These are phyloP conservation scores for Yarrowia keelungensis DNA, from an alignment of 805 yeast species.

Conservation along the genomic window DNA sequence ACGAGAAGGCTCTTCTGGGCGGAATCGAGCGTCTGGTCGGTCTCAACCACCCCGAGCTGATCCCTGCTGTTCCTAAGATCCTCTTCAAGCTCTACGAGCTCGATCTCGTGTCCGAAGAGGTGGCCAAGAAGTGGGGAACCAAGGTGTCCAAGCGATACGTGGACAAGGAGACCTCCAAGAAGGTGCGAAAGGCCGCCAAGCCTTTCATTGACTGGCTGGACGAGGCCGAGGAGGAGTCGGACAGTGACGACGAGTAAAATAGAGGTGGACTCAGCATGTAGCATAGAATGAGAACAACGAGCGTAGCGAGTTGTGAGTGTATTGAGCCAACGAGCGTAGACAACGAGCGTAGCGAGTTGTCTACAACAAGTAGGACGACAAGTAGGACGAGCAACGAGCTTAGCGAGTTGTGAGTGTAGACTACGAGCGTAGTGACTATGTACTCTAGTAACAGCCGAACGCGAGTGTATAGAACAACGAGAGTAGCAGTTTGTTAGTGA, in stretches of 20 bases:
- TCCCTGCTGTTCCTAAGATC: constrained; percentile 79
- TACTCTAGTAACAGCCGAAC: too few species aligned
- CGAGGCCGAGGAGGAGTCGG: constrained; percentile 84
- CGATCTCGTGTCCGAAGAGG: constrained; percentile 86
- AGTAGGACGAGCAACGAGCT: too few species aligned
- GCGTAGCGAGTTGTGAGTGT: too few species aligned
- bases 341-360: too few species aligned
- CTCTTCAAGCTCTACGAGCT: constrained; percentile 80
- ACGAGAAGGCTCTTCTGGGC: constrained; percentile 89
- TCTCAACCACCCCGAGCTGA: constrained; percentile 72
- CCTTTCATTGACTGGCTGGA: constrained; percentile 95
- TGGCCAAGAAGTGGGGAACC: constrained; percentile 81
- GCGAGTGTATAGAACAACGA: too few species aligned
- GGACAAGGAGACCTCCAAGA: constrained; percentile 88
- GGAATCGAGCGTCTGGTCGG: constrained; percentile 96
- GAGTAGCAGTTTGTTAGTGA: too few species aligned
- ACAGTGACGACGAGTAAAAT: constrained; percentile 47
- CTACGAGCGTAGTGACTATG: too few species aligned
- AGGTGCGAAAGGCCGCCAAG: constrained; percentile 94
- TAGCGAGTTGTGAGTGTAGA: too few species aligned
- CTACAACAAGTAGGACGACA: too few species aligned
- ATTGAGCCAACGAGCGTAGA: too few species aligned
- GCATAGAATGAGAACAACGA: background rate
- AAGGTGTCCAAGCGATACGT: constrained; percentile 92
- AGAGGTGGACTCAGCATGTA: constrained; percentile 13